Percentiles rank a stretch among this genome's conserved stretches.
phyloP scores from a whole-genome alignment of 176 grass and related monocot species.

The Oryza rufipogon region DNA sequence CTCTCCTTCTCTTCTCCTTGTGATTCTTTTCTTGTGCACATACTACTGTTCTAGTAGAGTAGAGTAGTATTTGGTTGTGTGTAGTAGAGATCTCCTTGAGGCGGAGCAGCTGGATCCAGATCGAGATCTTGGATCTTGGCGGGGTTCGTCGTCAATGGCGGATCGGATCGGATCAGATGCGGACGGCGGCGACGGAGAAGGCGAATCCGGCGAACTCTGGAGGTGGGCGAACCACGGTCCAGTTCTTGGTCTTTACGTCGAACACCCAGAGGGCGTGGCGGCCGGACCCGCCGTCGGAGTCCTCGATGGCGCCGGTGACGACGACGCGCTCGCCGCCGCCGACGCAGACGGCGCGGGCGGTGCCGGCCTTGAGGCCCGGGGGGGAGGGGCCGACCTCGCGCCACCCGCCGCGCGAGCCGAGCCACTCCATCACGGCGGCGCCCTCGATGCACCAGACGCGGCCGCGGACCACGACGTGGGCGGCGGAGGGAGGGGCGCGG shows the following conservation, averaged over 20 bases:
- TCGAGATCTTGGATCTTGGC: neutral
- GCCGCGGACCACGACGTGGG: conserved; percentile 46
- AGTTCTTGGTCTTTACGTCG: conserved; percentile 47
- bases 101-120: too few relatives aligned
- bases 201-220: conserved; percentile 56
- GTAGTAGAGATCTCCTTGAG: neutral
- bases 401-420: conserved; percentile 41
- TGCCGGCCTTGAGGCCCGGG: conserved; percentile 53
- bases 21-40: neutral
- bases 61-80: neutral
- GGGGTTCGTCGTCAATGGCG: neutral
- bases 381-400: conserved; percentile 56
- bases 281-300: conserved; percentile 13
- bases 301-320: conserved; percentile 51
- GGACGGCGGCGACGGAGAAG: conserved; percentile 53
- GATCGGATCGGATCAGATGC: conserved; percentile 8
- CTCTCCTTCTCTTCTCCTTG: neutral
- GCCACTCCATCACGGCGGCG: conserved; percentile 51
- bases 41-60: neutral
- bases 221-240: conserved; percentile 49
- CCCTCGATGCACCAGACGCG: conserved; percentile 64
- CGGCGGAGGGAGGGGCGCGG: conserved; percentile 44
- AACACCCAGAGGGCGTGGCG: conserved; percentile 60
- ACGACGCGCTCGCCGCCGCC: conserved; percentile 51
- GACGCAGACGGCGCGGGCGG: conserved; percentile 49